Conservation (phyloP, 495 filamentous ascomycete genomes). For the Talaromyces nanjingensis region DNA sequence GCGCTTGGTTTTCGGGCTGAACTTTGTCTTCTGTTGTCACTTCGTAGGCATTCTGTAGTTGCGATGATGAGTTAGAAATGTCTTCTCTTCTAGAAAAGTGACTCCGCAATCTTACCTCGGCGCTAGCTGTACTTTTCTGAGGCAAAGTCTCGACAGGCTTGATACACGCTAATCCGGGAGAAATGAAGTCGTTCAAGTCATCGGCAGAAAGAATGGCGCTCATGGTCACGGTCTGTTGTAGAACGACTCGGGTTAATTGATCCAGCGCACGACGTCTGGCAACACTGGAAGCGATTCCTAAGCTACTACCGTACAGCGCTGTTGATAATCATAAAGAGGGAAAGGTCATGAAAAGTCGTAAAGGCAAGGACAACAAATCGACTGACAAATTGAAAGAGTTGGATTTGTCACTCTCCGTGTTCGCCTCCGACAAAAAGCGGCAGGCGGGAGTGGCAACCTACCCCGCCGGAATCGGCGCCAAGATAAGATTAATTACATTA, state of each 20-base stretch:
- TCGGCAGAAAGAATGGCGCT: slow-evolving; percentile 93
- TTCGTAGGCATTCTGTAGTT: slow-evolving; percentile 63
- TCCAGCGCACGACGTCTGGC: slow-evolving; percentile 23
- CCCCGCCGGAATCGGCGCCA: slow-evolving; percentile 10
- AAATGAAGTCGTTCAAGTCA: slow-evolving; percentile 98
- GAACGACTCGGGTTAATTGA: slow-evolving; percentile 14
- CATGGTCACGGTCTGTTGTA: slow-evolving; percentile 45
- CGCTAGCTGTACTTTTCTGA: slow-evolving; percentile 29
- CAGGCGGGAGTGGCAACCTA: background rate
- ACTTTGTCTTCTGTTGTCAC: slow-evolving; percentile 86
- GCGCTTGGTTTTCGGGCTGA: slow-evolving; percentile 45
- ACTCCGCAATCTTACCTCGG: slow-evolving; percentile 21
- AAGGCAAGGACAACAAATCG: background rate
- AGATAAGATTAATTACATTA: background rate
- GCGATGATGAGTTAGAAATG: slow-evolving; percentile 4
- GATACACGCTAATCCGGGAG: slow-evolving; percentile 93
- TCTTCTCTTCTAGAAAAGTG: background rate
- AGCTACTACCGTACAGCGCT: background rate
- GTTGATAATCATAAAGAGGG: background rate
- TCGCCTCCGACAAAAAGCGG: background rate
- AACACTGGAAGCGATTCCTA: background rate
- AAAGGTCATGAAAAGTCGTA: background rate
- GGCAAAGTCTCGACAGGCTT: slow-evolving; percentile 93
- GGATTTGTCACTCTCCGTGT: slow-evolving; percentile 5
- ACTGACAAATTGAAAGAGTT: background rate